Evolutionary conservation across 2,329 filamentous ascomycete species (phyloP).

Genomic region (Paramyrothecium sp.): DNA sequence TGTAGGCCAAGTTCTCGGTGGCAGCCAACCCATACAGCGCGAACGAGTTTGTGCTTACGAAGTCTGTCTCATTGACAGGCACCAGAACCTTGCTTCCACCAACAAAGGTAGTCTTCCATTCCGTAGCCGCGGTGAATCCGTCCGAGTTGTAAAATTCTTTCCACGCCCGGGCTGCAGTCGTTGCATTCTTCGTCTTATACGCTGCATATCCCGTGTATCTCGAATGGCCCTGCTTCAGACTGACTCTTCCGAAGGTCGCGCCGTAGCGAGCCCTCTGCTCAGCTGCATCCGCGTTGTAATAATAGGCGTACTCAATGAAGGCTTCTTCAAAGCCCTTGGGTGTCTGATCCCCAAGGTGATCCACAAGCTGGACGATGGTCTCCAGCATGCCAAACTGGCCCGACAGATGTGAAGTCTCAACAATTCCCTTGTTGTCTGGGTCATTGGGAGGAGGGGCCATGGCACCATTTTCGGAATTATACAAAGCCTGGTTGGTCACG

Average conservation of each 20-base stretch:
- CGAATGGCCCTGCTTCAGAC: constrained; percentile 55
- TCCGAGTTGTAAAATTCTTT: constrained; percentile 48
- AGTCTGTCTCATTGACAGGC: constrained; percentile 52
- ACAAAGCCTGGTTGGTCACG: constrained; percentile 53
- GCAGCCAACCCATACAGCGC: constrained; percentile 56
- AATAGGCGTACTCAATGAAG: constrained; percentile 60
- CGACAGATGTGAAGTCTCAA: constrained; percentile 54
- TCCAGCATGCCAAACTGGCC: constrained; percentile 59
- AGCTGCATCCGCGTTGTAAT: constrained; percentile 46
- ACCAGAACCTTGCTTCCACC: constrained; percentile 41
- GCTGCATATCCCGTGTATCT: constrained; percentile 56
- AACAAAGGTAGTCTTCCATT: constrained; percentile 37
- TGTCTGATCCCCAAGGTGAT: constrained; percentile 42
- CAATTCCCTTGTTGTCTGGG: constrained; percentile 46
- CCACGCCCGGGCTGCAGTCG: constrained; percentile 51
- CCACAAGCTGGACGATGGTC: constrained; percentile 53
- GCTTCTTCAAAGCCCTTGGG: constrained; percentile 49
- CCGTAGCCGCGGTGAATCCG: constrained; percentile 35
- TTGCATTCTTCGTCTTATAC: constrained; percentile 38
- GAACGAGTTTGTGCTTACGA: constrained; percentile 55
- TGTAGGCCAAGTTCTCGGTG: constrained; percentile 52
- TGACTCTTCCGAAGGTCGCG: constrained; percentile 42
- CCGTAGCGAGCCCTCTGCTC: constrained; percentile 56
- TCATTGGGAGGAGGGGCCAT: constrained; percentile 52
- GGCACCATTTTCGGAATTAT: constrained; percentile 46